Conservation (phyloP, 495 filamentous ascomycete species). For the Hypoxylon cercidicola region DNA sequence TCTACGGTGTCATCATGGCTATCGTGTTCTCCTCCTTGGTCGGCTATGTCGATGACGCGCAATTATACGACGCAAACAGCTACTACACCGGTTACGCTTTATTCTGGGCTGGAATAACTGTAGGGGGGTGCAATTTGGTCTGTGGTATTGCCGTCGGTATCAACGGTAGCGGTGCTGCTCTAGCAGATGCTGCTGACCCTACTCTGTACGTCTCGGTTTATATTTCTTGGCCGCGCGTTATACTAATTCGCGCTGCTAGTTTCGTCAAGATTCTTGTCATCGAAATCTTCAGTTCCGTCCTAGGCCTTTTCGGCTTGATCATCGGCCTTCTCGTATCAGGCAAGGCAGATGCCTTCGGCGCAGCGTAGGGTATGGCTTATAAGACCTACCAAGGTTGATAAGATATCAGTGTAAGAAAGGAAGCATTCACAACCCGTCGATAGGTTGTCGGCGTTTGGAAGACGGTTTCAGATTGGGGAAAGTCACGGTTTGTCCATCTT, state of each 20-base stretch:
- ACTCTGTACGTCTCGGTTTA: constrained; percentile 72
- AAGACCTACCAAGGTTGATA: neutral
- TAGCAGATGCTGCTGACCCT: constrained; percentile 95
- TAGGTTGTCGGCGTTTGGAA: constrained; percentile 42
- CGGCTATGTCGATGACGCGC: constrained; percentile 67
- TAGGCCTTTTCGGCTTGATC: constrained; percentile 98
- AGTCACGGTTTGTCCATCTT: constrained; percentile 35
- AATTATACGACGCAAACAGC: constrained; percentile 75
- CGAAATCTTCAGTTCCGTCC: constrained; percentile 98
- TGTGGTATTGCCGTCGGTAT: constrained; percentile 98
- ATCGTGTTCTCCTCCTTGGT: constrained; percentile 96
- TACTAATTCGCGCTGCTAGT: constrained; percentile 59
- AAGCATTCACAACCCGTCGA: constrained; percentile 39
- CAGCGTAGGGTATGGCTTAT: constrained; percentile 40
- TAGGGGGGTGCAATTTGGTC: constrained; percentile 93
- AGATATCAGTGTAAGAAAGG: constrained; percentile 38
- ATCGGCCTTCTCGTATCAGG: constrained; percentile 87
- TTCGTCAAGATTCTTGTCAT: constrained; percentile 99
- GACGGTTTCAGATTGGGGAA: constrained; percentile 40
- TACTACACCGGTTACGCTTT: constrained; percentile 97
- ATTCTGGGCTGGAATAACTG: constrained; percentile 95
- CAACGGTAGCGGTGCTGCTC: constrained; percentile 94
- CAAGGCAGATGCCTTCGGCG: constrained; percentile 80
- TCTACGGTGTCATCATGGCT: constrained; percentile 99
- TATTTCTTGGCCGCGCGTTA: neutral